Evolutionary conservation across 169 alveolate genomes (phyloP), one percentile per base, ranked within the genome.

Genomic region (Plasmodium sp.): DNA sequence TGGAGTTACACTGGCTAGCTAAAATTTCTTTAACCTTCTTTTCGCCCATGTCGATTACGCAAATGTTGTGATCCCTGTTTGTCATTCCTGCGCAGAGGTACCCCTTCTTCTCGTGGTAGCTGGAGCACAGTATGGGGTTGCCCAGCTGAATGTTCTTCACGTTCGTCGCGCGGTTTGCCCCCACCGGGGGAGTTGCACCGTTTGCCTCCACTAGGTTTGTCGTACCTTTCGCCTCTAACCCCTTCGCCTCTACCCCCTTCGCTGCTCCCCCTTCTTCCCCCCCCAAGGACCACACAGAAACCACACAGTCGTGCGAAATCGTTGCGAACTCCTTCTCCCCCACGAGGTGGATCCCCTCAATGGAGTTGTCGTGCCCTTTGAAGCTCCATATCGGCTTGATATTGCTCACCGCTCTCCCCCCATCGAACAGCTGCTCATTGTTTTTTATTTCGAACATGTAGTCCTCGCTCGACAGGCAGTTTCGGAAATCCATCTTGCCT

Each of bases 321-420:
- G 93, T 86, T 12, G 31, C 84, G 22, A 75, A 86, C 14, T 33
- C 71, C 7, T 75, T 58, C 9, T 86, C 51, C 10, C 81, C 85
- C 45, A 86, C 48, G n/a, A 86, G 22, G 39, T 86, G 93, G 16
- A 86, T 39, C 14, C 93, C 93, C 67, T 86, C 93, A 33, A 86
- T 79, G 4, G 93, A 86, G 39, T 86, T 86, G 2, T 39, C 81
- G 34, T 86, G 93, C 7, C 93, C 93, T 56, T 86, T 86, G 67
- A 86, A 51, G 81, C 93, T 86, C 93, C 93, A 86, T 41, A 77
- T 2, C 6, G 93, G 93, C 39, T 86, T 86, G 56, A 86, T 79
- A 41, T 86, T 86, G 31, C 33, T 27, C 18, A 39, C 74, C 27
- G 56, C 5, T 18, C 81, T 86, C n/a, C 48, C 41, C 2, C 67